Base-by-base conservation (phyloP, 768 basidiomycete genomes). In the Mycena vitilis region DNA sequence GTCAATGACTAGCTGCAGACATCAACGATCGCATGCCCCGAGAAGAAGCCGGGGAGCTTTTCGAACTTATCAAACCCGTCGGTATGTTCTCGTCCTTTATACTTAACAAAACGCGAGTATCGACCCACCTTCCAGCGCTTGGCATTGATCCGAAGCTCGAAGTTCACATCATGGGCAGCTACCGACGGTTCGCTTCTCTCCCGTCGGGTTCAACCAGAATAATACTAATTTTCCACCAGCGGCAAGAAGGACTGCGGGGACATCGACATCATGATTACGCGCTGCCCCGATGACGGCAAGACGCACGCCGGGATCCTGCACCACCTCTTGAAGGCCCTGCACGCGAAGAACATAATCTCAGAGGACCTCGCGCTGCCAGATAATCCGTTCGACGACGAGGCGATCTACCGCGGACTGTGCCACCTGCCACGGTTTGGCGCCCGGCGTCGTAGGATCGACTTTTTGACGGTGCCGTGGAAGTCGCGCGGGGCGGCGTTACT, bases 151-250 rank as follows among this genome's bases (percentile, higher is more conserved):
- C 87, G 7, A 86, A 87, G 60, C 75, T 96, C 30, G 89, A 87
- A 73, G 79, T 98, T 12, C 90, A 95, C 57, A 91, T 96, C 55
- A 96, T 97, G 96, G 96, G 96, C 1, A 95, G 94, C 70, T 98
- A 91, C 77, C 81, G 96, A 73, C 85, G 94, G 92, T 88, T 70
- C 57, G 73, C 69, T 49, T 57, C 8, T 68, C 48, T 10, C 25
- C 48, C n/a, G 10, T 25, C 30, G 23, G 3, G 9, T 34, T 10
- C 16, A 15, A 23, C 13, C 9, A 5, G 30, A 18, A 9, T 36
- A 23, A 44, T 45, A 34, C 56, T 2, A 30, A 63, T 18, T 12
- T 20, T 23, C 11, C 44, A 57, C n/a, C 68, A 94, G 95, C 66
- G 94, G 95, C 6, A 92, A 93, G 76, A 80, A 84, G 0, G 89